A percentile compares a stretch with the other conserved stretches of the same genome.
Evolutionary conservation across 306 rosid species (phyloP).

Genomic region (Crotalaria pallida): DNA sequence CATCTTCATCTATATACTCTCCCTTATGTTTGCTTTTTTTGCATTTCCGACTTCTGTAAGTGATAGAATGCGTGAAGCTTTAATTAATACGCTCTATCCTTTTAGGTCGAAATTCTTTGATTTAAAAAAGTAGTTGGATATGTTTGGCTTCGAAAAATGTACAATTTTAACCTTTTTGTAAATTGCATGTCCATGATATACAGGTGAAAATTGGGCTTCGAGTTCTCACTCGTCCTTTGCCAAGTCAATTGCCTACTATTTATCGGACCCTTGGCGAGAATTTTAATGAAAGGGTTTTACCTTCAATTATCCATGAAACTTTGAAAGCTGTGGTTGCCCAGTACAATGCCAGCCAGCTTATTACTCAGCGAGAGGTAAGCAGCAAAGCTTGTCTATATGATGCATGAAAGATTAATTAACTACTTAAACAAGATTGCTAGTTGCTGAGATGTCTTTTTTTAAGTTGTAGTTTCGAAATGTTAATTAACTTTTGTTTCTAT

Average conservation of each 20-base stretch:
- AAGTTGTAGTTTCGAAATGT: not conserved
- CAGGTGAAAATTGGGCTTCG: slow-evolving; percentile 89
- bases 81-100: not conserved
- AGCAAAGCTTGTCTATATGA: not conserved
- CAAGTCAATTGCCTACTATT: slow-evolving; percentile 55
- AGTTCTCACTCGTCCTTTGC: slow-evolving; percentile 76
- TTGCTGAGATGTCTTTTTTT: not conserved
- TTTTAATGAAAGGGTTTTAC: slow-evolving; percentile 62
- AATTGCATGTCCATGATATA: not conserved
- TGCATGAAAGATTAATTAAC: not conserved
- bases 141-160: not conserved
- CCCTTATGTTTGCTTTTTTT: not conserved
- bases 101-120: not conserved
- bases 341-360: slow-evolving; percentile 89
- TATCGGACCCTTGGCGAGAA: slow-evolving; percentile 76
- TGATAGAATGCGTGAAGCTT: not conserved
- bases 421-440: not conserved
- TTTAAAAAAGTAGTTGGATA: not conserved
- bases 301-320: slow-evolving; percentile 86
- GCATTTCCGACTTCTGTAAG: not conserved
- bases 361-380: slow-evolving; percentile 85
- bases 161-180: not conserved
- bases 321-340: slow-evolving; percentile 90
- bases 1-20: not conserved
- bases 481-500: not conserved